Evolutionary conservation across 1,139 yeast species (phyloP), one percentile per base, ranked within the genome.

Genomic region (Lizanozyma gosingica): DNA sequence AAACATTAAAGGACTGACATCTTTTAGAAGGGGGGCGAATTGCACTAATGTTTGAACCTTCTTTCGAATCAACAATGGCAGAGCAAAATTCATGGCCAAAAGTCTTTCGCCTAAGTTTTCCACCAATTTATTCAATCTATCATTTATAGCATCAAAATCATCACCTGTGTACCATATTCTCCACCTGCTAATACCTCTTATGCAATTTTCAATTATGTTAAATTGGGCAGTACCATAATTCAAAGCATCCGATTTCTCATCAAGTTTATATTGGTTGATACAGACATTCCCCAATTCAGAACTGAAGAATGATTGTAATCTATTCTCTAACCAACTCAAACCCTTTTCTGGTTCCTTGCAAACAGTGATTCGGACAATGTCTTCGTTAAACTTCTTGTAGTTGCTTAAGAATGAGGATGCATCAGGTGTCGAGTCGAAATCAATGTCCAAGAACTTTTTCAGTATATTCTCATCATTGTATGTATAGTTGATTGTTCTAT

Each of bases 181-280:
- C 97, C 98, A 92, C 53, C 99, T 76, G n/a, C 94, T 80, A 34
- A 94, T 83, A 34, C 98, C 98, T 46, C 95, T 75, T 27, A 92
- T 77, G 48, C 94, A 83, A 35, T 95, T 83, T 59, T 92, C 98
- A 34, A 88, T 86, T 18, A 88, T 78, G 55, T 81, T 82, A 48
- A 92, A 80, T 54, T 90, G 97, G 0, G 95, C 76, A 42, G 82
- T 75, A 0, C 95, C 94, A 47, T 78, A 73, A 41, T 84, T 75
- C 54, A 79, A 84, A 3, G 92, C 80, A 37, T 85, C 78, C 14
- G 83, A 78, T 40, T 70, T 70, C 43, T 78, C 90, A 40, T 73
- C 76, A 43, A 86, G 60, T 41, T 72, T 73, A 18, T 74, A 63
- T 9, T 77, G 66, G 37, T 69, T 72, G 37, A 87, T 65, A 37